Base-by-base conservation (phyloP, 1,139 yeast genomes). In the Candida tunisiensis region DNA sequence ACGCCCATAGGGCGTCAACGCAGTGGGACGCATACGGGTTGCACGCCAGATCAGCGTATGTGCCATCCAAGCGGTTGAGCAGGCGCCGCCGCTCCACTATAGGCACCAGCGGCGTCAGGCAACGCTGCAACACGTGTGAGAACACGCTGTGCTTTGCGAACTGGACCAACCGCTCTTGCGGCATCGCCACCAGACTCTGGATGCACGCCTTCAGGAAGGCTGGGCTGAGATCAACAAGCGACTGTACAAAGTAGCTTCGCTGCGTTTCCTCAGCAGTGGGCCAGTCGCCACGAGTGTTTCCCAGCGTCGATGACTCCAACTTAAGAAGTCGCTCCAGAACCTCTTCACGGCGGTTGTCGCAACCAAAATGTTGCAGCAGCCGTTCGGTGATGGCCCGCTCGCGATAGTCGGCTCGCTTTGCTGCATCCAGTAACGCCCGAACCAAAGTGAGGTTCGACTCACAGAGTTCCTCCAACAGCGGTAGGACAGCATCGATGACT, bases 11-110 rank as follows among this genome's bases (percentile, higher is more conserved):
- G 34, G 69, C 69, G 51, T 88, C 98, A 25, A 83, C 75, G 23
- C 85, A 67, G 47, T 85, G 96, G 3, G 95, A 83, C 1, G 93
- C 96, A 38, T 82, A 79, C 0, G 93, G 80, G 44, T 85, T 78
- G 42, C 92, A 74, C 0, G 93, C 63, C 36, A 88, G 59, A 7
- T 59, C 66, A 21, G 60, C 53, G 5, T 31, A 23, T 2, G 31
- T 21, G 31, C 67, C 66, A 6, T 60, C 64, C 34, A 88, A 60
- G 10, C 63, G 54, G 45, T 85, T 83, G 34, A 85, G 55, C 21
- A 85, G 50, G 32, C 61, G 60, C 42, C 85, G 69, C 41, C 92
- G 72, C 36, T 71, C 60, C 21, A 78, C 56, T 19, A 65, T 54
- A 19, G 66, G 68, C 8, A 64, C 57, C 6, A 62, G 62, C 1